Percentiles rank a stretch among this genome's conserved stretches.
Evolutionary conservation across 225 moss, liverwort and hornwort species (phyloP).

Genomic region (Asterella californica): DNA sequence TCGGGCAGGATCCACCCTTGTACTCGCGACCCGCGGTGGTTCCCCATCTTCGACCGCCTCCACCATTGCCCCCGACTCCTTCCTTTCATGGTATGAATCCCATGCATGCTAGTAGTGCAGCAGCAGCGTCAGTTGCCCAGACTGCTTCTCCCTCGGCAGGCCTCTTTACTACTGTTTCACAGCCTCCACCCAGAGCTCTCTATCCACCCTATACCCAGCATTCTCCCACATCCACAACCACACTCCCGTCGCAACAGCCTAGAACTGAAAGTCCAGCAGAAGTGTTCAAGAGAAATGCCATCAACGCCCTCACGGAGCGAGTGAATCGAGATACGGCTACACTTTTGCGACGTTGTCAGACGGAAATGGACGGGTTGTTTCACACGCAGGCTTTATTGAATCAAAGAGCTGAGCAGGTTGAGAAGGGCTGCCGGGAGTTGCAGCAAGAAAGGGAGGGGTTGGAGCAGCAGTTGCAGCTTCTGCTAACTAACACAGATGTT

Average conservation of each 20-base stretch:
- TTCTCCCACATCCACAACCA: constrained; percentile 24
- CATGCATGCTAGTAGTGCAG: constrained; percentile 60
- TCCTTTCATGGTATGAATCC: constrained; percentile 88
- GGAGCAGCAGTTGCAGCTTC: constrained; percentile 81
- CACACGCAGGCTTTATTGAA: constrained; percentile 80
- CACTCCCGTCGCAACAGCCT: constrained; percentile 33
- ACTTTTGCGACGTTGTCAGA: constrained; percentile 53
- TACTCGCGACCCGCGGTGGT: constrained; percentile 66
- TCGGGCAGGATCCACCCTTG: constrained; percentile 91
- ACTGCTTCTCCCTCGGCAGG: constrained; percentile 44
- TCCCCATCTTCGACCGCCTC: constrained; percentile 42
- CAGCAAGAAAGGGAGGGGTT: constrained; percentile 87
- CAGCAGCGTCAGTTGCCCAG: neutral
- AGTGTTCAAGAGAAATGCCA: constrained; percentile 62
- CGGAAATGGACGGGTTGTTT: constrained; percentile 82
- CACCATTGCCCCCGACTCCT: constrained; percentile 45
- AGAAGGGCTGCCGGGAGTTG: constrained; percentile 76
- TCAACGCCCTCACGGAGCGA: constrained; percentile 58
- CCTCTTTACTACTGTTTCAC: constrained; percentile 38
- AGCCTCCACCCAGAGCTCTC: constrained; percentile 45
- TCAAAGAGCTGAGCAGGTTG: constrained; percentile 78
- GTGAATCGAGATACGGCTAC: constrained; percentile 53
- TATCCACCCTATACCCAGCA: constrained; percentile 70
- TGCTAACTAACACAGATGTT: constrained; percentile 79
- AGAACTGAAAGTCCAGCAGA: constrained; percentile 65